Conservation (phyloP, 2,329 filamentous ascomycete species). For the Arachnomyces sp. region DNA sequence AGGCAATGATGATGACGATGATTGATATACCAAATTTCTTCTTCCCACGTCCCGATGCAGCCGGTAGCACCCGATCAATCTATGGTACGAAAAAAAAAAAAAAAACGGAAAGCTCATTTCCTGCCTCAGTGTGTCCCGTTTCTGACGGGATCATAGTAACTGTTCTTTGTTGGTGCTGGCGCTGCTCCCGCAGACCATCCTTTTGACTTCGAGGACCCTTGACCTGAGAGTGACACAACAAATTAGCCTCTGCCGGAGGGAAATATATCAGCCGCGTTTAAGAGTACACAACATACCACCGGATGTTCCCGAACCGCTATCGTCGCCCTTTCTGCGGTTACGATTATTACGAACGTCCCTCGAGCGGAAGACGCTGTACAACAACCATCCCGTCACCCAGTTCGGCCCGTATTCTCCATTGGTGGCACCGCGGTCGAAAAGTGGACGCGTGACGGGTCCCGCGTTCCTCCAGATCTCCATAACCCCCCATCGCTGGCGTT, state of each 20-base stretch:
- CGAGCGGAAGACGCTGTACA: slow-evolving; percentile 43
- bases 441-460: slow-evolving; percentile 27
- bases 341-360: slow-evolving; percentile 41
- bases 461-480: slow-evolving; percentile 37
- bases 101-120: slow-evolving; percentile 1
- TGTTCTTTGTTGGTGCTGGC: slow-evolving; percentile 20
- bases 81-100: too few relatives aligned
- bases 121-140: slow-evolving; percentile 24
- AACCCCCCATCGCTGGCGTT: slow-evolving; percentile 35
- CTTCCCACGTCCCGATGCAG: too few relatives aligned
- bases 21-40: slow-evolving; percentile 7
- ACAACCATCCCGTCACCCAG: slow-evolving; percentile 40
- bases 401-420: slow-evolving; percentile 39
- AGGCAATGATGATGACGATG: slow-evolving; percentile 24
- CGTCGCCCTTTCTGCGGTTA: slow-evolving; percentile 33
- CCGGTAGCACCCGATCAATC: too few relatives aligned
- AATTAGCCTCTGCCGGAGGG: slow-evolving; percentile 1
- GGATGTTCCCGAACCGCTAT: slow-evolving; percentile 12
- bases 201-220: slow-evolving; percentile 17
- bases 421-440: slow-evolving; percentile 35
- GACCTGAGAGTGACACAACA: slow-evolving; percentile 10
- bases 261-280: not conserved
- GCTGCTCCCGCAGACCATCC: slow-evolving; percentile 16
- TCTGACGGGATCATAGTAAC: slow-evolving; percentile 36
- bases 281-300: slow-evolving; percentile 4